Conservation (phyloP, 2,329 filamentous ascomycete genomes). For the Aspergillus melleus region DNA sequence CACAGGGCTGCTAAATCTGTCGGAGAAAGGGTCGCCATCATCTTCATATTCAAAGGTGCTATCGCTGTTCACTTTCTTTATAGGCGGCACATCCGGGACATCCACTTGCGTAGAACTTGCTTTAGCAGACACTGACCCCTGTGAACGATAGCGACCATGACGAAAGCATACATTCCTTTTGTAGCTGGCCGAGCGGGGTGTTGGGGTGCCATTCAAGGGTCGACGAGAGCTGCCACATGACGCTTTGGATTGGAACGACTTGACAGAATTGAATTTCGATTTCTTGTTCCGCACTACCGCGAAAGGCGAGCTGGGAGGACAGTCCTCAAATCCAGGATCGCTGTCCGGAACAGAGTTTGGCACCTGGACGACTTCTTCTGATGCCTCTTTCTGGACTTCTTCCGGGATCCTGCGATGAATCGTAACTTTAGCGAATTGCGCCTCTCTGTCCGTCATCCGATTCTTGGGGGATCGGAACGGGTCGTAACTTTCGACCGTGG, state of each 20-base stretch:
- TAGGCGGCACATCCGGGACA: slow-evolving; percentile 15
- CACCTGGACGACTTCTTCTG: slow-evolving; percentile 12
- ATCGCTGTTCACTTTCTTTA: slow-evolving; percentile 26
- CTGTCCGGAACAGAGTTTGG: slow-evolving; percentile 24
- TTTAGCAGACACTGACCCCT: slow-evolving; percentile 27
- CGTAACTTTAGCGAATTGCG: slow-evolving; percentile 66
- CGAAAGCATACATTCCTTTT: slow-evolving; percentile 65
- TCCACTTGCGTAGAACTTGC: slow-evolving; percentile 16
- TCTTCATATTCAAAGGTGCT: slow-evolving; percentile 22
- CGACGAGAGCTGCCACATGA: slow-evolving; percentile 51
- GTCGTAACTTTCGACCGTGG: slow-evolving; percentile 70
- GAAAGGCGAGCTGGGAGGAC: slow-evolving; percentile 29
- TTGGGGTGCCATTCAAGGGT: slow-evolving; percentile 32
- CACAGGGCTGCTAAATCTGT: slow-evolving; percentile 37
- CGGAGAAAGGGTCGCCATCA: slow-evolving; percentile 20
- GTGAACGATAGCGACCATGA: slow-evolving; percentile 50
- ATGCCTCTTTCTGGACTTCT: slow-evolving; percentile 3
- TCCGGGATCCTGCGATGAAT: slow-evolving; percentile 57
- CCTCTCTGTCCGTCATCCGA: slow-evolving; percentile 46
- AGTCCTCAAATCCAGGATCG: slow-evolving; percentile 14
- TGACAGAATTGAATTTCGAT: slow-evolving; percentile 34
- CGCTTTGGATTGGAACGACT: slow-evolving; percentile 46
- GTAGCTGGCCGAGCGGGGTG: slow-evolving; percentile 51
- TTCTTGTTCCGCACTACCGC: slow-evolving; percentile 33
- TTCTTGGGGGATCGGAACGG: slow-evolving; percentile 73